These are phyloP conservation scores for Afroboletus lepidellus DNA, from an alignment of 1,284 basidiomycete genomes.

Conservation along the genomic window DNA sequence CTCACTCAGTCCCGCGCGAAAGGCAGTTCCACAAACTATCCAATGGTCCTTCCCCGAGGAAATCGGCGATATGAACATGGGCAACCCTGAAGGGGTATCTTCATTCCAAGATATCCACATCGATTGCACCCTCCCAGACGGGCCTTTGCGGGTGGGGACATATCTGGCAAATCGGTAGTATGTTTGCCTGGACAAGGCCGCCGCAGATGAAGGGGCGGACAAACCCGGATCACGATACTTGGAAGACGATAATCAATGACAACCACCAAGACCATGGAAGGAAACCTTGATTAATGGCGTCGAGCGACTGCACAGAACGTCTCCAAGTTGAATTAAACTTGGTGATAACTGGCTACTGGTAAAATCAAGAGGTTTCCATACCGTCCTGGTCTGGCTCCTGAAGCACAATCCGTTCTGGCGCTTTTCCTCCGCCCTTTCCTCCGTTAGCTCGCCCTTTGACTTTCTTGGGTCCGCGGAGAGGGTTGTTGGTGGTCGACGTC, in stretches of 20 bases:
- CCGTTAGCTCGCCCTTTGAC: slow-evolving; percentile 13
- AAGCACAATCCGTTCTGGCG: slow-evolving; percentile 30
- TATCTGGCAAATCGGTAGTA: not conserved
- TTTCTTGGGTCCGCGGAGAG: slow-evolving; percentile 14
- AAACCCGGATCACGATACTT: not conserved
- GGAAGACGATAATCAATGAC: not conserved
- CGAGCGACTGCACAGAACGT: not conserved
- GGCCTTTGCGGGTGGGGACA: not conserved
- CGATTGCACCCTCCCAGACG: not conserved
- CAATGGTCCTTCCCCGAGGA: not conserved
- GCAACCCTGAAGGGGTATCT: not conserved
- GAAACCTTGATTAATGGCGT: not conserved
- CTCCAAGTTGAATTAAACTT: not conserved
- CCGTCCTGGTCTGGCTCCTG: slow-evolving; percentile 39
- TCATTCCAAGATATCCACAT: not conserved
- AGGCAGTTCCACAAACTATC: not conserved
- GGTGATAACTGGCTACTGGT: not conserved
- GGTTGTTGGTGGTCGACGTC: slow-evolving; percentile 29
- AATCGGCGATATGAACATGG: not conserved
- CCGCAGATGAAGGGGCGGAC: not conserved
- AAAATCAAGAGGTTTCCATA: slow-evolving; percentile 27
- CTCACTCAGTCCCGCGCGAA: slow-evolving; percentile 8
- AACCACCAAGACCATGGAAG: not conserved
- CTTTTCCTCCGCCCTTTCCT: slow-evolving; percentile 5
- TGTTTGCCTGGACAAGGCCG: not conserved